Base-by-base conservation (phyloP, 139 green algal genomes). In the Micromonas pusilla region DNA sequence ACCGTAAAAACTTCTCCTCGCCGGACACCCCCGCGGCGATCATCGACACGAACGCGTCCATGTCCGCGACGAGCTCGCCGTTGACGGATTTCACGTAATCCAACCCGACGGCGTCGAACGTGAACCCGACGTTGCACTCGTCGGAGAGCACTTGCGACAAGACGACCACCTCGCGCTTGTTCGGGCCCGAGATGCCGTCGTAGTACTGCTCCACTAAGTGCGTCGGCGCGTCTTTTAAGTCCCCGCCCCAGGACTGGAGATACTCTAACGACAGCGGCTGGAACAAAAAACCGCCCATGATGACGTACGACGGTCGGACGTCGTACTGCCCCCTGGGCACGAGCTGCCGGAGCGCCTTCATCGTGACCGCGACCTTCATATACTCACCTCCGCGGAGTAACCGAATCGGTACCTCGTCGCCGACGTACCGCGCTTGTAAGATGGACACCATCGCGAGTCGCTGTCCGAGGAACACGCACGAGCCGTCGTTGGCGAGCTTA, bases 361-460 rank as follows among this genome's bases (percentile, higher is more conserved):
- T 20, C 36, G 21, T 26, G 3, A 75, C 37, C 3, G 19, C 31
- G 37, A 75, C 37, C 25, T 72, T 53, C 38, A 66, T 68, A 20
- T 75, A 60, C 77, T 82, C 72, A 13, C 89, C 87, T 0, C 85
- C 86, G 6, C 89, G 75, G 72, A 97, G 84, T 53, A 99, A 70
- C 6, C 85, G 78, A 52, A 98, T 57, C 3, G 53, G 36, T 6
- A 88, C 92, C 1, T 63, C 38, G 34, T 98, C 92, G 0, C 72
- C 72, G 23, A 78, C 72, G 52, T 57, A 70, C 26, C 97, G 97
- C 72, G 95, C 87, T 54, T 82, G 89, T 45, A 97, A 89, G n/a
- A 99, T 87, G 88, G 96, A 95, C 33, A 77, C 86, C 87, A 97
- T 98, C 2, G 85, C 85, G 77, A 99, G 97, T 70, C 96, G 89